Conservation (phyloP, 306 rosid species). For the Herpetospermum pedunculosum region DNA sequence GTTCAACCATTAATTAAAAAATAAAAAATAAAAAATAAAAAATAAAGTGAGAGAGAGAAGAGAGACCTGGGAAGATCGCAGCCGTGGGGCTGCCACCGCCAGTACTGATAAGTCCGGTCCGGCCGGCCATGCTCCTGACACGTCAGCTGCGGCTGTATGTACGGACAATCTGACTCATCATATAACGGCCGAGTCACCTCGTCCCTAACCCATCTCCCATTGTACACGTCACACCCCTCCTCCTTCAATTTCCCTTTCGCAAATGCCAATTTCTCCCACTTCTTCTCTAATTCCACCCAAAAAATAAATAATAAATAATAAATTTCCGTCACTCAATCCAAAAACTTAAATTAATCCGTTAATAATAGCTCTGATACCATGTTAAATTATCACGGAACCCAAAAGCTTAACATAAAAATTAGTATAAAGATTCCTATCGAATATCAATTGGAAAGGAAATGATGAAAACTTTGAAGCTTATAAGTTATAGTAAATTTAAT, state of each 20-base stretch:
- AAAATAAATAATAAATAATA: constrained; percentile 11
- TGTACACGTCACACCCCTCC: constrained; percentile 62
- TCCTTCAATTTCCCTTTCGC: constrained; percentile 35
- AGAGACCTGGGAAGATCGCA: constrained; percentile 77
- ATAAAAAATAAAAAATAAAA: not conserved
- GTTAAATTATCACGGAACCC: too few relatives aligned
- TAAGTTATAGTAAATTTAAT: not conserved
- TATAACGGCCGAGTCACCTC: constrained; percentile 56
- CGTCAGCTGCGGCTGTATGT: constrained; percentile 89
- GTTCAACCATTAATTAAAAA: not conserved
- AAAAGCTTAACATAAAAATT: too few relatives aligned
- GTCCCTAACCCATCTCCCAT: constrained; percentile 80
- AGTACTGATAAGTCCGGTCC: constrained; percentile 49
- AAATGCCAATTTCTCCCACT: constrained; percentile 37
- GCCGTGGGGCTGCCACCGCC: constrained; percentile 91
- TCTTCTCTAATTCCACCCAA: constrained; percentile 25
- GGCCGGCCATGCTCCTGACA: constrained; percentile 86
- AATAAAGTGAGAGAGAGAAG: not conserved
- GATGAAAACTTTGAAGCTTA: not conserved
- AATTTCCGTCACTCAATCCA: not conserved
- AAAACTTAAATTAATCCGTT: not conserved
- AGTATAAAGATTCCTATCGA: too few relatives aligned
- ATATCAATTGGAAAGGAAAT: too few relatives aligned
- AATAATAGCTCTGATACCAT: too few relatives aligned
- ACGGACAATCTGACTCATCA: constrained; percentile 89